Evolutionary conservation across 2,329 filamentous ascomycete species (phyloP).

Genomic region (Sarocladiaceae sp.): DNA sequence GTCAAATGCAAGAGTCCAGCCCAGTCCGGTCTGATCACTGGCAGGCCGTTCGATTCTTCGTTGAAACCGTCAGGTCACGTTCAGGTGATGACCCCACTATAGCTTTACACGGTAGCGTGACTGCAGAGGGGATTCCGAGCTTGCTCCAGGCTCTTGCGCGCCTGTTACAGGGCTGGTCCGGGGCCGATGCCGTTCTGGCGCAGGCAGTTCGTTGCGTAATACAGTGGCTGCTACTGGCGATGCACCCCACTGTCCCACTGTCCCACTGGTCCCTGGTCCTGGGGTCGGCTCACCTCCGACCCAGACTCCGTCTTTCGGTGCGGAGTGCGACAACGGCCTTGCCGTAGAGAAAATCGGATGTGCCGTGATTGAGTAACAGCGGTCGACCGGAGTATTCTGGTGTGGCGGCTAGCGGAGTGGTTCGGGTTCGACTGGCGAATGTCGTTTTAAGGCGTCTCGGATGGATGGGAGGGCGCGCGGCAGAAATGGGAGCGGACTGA

Average conservation of each 20-base stretch:
- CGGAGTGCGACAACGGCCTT: no score
- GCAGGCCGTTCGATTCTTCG: not conserved
- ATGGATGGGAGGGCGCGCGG: not conserved
- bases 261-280: not conserved
- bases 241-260: not conserved
- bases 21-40: no score
- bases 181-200: no score
- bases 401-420: not conserved
- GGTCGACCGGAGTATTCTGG: not conserved
- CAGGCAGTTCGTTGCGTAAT: conserved; percentile 7
- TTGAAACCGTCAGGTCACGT: no score
- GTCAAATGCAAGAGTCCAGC: not conserved
- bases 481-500: not conserved
- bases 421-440: not conserved
- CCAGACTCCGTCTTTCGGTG: no score
- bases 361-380: conserved; percentile 1
- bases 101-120: no score
- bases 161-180: no score
- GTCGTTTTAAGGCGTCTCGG: conserved; percentile 3
- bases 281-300: no score
- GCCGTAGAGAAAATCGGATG: no score
- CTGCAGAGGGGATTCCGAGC: no score
- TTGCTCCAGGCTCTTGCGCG: no score
- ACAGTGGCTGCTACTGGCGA: conserved; percentile 1
- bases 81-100: no score